phyloP scores from a whole-genome alignment of 129 eudicot species.

The Lactuca saligna region DNA sequence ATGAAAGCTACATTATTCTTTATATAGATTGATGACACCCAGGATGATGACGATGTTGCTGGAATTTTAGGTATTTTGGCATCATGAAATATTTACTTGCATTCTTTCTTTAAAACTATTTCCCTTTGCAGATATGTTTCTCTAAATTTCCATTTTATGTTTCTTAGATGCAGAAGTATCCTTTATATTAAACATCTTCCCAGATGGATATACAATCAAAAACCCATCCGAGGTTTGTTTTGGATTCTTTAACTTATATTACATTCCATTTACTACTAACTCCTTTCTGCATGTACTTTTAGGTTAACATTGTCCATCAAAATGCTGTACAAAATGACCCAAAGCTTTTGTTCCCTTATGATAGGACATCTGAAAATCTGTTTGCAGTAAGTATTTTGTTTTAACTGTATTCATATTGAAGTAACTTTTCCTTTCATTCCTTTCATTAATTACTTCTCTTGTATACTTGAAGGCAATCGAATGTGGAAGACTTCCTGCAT shows the following conservation, averaged over 20 bases:
- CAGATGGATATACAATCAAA: slow-evolving; percentile 33
- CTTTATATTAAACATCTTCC: slow-evolving; percentile 35
- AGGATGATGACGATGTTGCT: slow-evolving; percentile 26
- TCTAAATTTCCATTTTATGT: slow-evolving; percentile 7
- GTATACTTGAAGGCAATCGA: slow-evolving; percentile 34
- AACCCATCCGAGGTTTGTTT: slow-evolving; percentile 35
- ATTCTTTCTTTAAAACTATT: not conserved
- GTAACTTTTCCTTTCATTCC: not conserved
- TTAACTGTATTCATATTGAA: not conserved
- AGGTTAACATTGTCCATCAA: slow-evolving; percentile 13
- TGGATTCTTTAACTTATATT: not conserved
- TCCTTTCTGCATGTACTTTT: slow-evolving; percentile 4
- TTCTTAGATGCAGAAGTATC: slow-evolving; percentile 50
- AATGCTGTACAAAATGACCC: slow-evolving; percentile 17
- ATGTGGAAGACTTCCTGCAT: slow-evolving; percentile 31
- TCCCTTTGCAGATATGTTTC: not conserved
- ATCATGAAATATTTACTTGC: not conserved
- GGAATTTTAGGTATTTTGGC: slow-evolving; percentile 39
- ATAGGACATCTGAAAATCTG: slow-evolving; percentile 29
- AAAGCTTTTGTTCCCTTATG: slow-evolving; percentile 32
- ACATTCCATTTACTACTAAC: slow-evolving; percentile 8
- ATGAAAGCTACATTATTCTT: not conserved
- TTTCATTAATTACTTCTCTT: slow-evolving; percentile 2
- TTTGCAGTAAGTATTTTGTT: slow-evolving; percentile 28
- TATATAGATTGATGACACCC: slow-evolving; percentile 37